Evolutionary conservation across 2,329 filamentous ascomycete genomes (phyloP).

Genomic region (Capronia americana): DNA sequence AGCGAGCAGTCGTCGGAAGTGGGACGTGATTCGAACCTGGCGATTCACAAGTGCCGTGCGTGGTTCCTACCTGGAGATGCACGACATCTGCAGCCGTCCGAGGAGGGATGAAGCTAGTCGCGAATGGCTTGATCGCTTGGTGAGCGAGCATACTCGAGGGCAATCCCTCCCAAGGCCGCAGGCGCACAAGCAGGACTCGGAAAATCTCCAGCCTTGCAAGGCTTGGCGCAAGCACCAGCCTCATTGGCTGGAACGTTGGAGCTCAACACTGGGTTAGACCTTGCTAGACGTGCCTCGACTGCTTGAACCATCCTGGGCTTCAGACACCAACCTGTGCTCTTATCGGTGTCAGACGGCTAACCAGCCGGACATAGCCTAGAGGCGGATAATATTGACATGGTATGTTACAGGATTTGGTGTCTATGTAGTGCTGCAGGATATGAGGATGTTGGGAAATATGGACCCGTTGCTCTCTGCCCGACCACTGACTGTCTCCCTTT

Average conservation of each 20-base stretch:
- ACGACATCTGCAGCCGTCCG: slow-evolving; percentile 21
- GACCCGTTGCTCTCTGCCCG: neutral
- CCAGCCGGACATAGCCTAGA: neutral
- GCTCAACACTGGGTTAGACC: neutral
- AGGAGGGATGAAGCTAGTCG: slow-evolving; percentile 9
- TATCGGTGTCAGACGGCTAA: neutral
- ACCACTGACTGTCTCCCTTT: neutral
- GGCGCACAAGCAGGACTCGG: neutral
- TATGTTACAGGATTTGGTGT: neutral
- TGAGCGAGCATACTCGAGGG: neutral
- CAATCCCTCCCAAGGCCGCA: neutral
- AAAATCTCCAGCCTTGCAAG: slow-evolving; percentile 1
- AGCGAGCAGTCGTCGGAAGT: neutral
- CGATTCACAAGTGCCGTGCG: neutral
- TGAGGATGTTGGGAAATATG: neutral
- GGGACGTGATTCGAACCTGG: neutral
- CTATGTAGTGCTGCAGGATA: neutral
- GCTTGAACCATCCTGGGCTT: neutral
- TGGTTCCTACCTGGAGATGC: slow-evolving; percentile 6
- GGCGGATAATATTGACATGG: neutral
- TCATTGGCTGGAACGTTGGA: neutral
- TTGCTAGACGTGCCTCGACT: neutral
- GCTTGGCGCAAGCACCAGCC: neutral
- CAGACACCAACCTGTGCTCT: neutral
- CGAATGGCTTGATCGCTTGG: neutral